Evolutionary conservation across 306 rosid genomes (phyloP).

Genomic region (Prunus dulcis): DNA sequence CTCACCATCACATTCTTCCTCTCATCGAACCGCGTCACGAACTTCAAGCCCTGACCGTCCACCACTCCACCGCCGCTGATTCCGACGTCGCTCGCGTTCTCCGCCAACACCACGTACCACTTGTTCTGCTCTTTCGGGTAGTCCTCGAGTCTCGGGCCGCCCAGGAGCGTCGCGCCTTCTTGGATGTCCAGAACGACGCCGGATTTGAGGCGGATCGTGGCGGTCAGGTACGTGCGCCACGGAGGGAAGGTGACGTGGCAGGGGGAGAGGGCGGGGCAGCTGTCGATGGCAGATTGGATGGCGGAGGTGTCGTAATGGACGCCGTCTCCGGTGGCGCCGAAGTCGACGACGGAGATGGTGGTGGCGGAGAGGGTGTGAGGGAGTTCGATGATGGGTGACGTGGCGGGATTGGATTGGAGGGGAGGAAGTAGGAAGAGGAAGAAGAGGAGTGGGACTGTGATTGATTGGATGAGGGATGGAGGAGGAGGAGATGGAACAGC

Average conservation of each 20-base stretch:
- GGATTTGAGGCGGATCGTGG: constrained; percentile 65
- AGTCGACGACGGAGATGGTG: constrained; percentile 54
- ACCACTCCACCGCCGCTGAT: constrained; percentile 81
- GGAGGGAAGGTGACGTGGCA: constrained; percentile 72
- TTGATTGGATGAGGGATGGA: background rate
- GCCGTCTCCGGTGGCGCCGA: constrained; percentile 81
- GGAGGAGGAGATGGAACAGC: background rate
- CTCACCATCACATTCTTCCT: constrained; percentile 95
- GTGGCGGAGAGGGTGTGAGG: constrained; percentile 10
- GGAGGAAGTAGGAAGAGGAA: constrained; percentile 9
- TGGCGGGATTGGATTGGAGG: constrained; percentile 41
- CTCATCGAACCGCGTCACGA: constrained; percentile 58
- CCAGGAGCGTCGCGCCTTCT: constrained; percentile 59
- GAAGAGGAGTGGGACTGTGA: constrained; percentile 1
- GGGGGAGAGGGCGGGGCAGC: constrained; percentile 40
- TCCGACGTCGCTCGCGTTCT: constrained; percentile 70
- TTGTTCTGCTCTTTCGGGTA: constrained; percentile 54
- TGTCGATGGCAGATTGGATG: constrained; percentile 79
- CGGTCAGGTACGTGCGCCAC: constrained; percentile 74
- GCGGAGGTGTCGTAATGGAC: constrained; percentile 65
- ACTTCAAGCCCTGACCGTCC: constrained; percentile 77
- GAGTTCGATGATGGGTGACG: constrained; percentile 7
- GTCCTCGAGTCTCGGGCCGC: constrained; percentile 56
- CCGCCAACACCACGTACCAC: constrained; percentile 89
- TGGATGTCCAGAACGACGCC: constrained; percentile 64